Percentiles rank a stretch among this genome's conserved stretches.
Conservation (phyloP, 2,329 filamentous ascomycete species). For the Sporothrix curviconia region DNA sequence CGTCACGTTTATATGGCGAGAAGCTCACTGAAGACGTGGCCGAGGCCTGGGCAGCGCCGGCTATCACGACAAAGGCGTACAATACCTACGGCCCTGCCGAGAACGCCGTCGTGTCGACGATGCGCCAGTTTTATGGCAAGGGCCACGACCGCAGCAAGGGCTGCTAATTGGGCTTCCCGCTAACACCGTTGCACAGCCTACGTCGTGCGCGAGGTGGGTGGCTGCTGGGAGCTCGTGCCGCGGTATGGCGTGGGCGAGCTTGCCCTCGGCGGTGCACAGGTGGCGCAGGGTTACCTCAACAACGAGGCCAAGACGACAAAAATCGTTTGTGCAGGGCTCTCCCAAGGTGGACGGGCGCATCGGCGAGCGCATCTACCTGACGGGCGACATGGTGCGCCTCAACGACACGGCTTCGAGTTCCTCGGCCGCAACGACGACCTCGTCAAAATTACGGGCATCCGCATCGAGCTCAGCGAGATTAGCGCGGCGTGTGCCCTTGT, state of each 20-base stretch:
- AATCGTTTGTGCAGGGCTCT: slow-evolving; percentile 18
- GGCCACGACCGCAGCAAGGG: slow-evolving; percentile 20
- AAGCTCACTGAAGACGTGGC: slow-evolving; percentile 52
- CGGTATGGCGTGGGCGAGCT: slow-evolving; percentile 45
- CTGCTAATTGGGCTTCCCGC: slow-evolving; percentile 24
- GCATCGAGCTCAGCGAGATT: slow-evolving; percentile 49
- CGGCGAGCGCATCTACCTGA: slow-evolving; percentile 30
- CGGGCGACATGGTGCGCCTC: slow-evolving; percentile 49
- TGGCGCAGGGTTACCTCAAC: slow-evolving; percentile 50
- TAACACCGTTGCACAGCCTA: slow-evolving; percentile 20
- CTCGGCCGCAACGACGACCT: slow-evolving; percentile 55
- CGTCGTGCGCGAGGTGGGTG: slow-evolving; percentile 19
- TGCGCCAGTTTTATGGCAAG: slow-evolving; percentile 23
- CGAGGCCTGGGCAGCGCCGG: slow-evolving; percentile 45
- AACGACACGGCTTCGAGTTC: slow-evolving; percentile 47
- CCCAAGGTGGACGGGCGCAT: slow-evolving; percentile 13
- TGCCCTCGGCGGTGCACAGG: slow-evolving; percentile 46
- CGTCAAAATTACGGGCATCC: slow-evolving; percentile 57
- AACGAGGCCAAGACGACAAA: slow-evolving; percentile 20
- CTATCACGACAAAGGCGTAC: slow-evolving; percentile 19
- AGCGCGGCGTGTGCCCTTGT: slow-evolving; percentile 27
- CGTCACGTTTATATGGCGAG: slow-evolving; percentile 56
- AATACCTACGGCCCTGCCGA: slow-evolving; percentile 27
- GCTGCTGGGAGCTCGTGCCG: slow-evolving; percentile 40
- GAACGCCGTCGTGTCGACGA: slow-evolving; percentile 21